Evolutionary conservation across 805 yeast species (phyloP), one percentile per base, ranked within the genome.

Genomic region (Hanseniaspora guilliermondii): DNA sequence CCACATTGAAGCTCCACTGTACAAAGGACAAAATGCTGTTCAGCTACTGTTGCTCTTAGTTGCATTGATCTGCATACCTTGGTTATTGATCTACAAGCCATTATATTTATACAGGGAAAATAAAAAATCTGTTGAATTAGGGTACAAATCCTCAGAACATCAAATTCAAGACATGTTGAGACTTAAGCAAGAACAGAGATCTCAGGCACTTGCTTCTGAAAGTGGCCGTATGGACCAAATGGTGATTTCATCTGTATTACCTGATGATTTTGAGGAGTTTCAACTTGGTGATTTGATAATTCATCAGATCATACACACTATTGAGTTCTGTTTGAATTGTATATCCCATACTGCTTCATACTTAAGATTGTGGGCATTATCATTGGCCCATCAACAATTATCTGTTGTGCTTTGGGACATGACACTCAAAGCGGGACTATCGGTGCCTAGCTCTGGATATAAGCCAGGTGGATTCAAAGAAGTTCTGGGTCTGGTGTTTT

Each of bases 321-420:
- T 91, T 66, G 98, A 91, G 74, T 91, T 93, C 71, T 91, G 98
- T 65, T 76, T 91, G 65, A 93, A 93, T 70, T 86, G 96, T 74
- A 96, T 91, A 33, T 87, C 96, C n/a, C 98, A 91, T 68, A 91
- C 98, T 2, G 98, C 98, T 0, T 91, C 97, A 0, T 91, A 91
- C 65, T 75, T 91, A 61, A 85, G 98, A 70, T 73, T 91, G 60
- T 91, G 98, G 98, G 98, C 98, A 3, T 74, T 91, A 61, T 91
- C 97, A 1, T 78, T 91, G 58, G 98, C 98, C 0, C 98, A 91
- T 70, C 94, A 96, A 14, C 97, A 91, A 73, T 76, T 91, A 62
- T 89, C 97, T 0, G 74, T 85, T n/a, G 98, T 91, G 8, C 73
- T 91, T 66, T 91, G 98, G 98, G 73, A 83, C 38, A 93, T 93